phyloP scores from a whole-genome alignment of 2,329 filamentous ascomycete genomes.

The Xylaria sp. region DNA sequence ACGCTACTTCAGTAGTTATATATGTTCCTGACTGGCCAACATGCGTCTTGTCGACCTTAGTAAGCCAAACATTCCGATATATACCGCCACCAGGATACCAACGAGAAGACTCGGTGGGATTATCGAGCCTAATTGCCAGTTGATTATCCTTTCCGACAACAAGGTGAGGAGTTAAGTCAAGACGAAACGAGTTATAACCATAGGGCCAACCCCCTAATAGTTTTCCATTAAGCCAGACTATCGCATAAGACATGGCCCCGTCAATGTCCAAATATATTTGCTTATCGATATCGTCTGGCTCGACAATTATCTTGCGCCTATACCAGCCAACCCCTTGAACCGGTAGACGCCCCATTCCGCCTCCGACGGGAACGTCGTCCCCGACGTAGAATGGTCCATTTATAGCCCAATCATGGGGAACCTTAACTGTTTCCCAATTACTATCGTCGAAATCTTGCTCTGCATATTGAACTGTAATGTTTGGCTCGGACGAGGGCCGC shows the following conservation, averaged over 20 bases:
- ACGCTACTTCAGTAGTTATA: constrained; percentile 59
- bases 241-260: constrained; percentile 63
- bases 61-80: constrained; percentile 66
- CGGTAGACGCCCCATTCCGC: constrained; percentile 58
- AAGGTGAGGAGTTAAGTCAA: constrained; percentile 60
- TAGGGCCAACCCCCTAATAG: constrained; percentile 64
- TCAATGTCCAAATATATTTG: constrained; percentile 53
- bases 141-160: constrained; percentile 52
- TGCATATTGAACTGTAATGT: constrained; percentile 45
- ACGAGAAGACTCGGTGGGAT: constrained; percentile 59
- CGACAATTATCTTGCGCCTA: constrained; percentile 52
- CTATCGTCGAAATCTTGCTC: constrained; percentile 45
- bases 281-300: constrained; percentile 36
- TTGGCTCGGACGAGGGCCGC: constrained; percentile 41
- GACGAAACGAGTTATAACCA: constrained; percentile 61
- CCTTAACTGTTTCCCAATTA: constrained; percentile 52
- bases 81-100: constrained; percentile 66
- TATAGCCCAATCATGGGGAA: constrained; percentile 60
- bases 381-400: constrained; percentile 53
- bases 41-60: constrained; percentile 59
- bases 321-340: constrained; percentile 63
- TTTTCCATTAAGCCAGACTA: constrained; percentile 62
- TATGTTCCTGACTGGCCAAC: constrained; percentile 62
- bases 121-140: constrained; percentile 63
- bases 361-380: constrained; percentile 46